Evolutionary conservation across 345 rosid species (phyloP).

Genomic region (Brassica nigra): DNA sequence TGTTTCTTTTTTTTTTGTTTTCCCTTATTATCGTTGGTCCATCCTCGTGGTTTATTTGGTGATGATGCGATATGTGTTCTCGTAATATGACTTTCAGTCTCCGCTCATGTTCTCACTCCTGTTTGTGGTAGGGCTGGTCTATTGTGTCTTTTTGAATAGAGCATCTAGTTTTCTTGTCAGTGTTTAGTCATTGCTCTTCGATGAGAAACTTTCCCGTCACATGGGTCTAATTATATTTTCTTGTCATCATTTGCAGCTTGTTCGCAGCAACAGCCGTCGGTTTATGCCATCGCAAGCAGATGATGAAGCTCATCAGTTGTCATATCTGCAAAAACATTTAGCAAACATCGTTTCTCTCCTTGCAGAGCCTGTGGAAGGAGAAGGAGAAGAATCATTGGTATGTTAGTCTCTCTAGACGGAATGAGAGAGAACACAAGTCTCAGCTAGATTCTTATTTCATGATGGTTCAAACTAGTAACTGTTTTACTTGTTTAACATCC

Average conservation of each 20-base stretch:
- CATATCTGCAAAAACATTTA: conserved; percentile 93
- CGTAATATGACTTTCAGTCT: background rate
- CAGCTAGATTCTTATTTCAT: conserved; percentile 4
- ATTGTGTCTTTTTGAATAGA: conserved; percentile 8
- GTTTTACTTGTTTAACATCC: conserved; percentile 28
- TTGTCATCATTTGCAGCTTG: conserved; percentile 64
- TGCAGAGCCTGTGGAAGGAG: conserved; percentile 90
- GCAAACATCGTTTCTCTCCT: conserved; percentile 84
- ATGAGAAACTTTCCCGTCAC: background rate
- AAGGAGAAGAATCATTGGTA: conserved; percentile 89
- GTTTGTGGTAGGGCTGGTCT: conserved; percentile 9
- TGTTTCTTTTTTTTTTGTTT: background rate
- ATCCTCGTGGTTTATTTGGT: conserved; percentile 1
- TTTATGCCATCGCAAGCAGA: conserved; percentile 94
- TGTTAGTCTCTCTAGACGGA: conserved; percentile 30
- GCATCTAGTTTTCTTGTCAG: background rate
- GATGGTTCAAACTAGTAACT: conserved; percentile 24
- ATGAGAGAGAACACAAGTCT: conserved; percentile 12
- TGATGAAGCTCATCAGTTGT: conserved; percentile 96
- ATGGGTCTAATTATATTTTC: background rate
- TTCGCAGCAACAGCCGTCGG: conserved; percentile 96
- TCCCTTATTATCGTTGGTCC: background rate
- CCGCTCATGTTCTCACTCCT: background rate
- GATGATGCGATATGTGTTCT: background rate
- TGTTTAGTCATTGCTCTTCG: conserved; percentile 11